Conservation (phyloP, 306 rosid genomes). For the Rosa multiflora region DNA sequence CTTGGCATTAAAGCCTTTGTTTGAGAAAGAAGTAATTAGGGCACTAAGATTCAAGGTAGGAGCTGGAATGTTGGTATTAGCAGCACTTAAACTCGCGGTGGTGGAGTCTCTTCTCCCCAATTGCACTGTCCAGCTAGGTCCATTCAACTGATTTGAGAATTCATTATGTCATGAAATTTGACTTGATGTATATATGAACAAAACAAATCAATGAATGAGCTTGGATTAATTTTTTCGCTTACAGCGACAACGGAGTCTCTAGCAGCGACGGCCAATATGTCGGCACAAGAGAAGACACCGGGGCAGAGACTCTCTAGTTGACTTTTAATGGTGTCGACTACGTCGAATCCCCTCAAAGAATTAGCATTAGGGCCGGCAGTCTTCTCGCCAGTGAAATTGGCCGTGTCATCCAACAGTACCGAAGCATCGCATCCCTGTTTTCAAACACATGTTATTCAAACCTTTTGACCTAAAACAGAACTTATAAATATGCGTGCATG, state of each 20-base stretch:
- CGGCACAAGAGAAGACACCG: constrained; percentile 62
- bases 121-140: constrained; percentile 44
- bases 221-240: constrained; percentile 3
- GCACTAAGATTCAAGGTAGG: constrained; percentile 36
- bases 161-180: background rate
- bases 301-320: constrained; percentile 49
- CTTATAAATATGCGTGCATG: too few relatives aligned
- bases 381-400: constrained; percentile 66
- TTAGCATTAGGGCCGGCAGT: constrained; percentile 47
- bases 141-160: constrained; percentile 47
- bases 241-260: constrained; percentile 65
- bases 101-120: constrained; percentile 79
- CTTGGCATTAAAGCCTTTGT: constrained; percentile 45
- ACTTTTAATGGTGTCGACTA: constrained; percentile 53
- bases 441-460: background rate
- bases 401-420: constrained; percentile 54
- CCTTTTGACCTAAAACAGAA: background rate
- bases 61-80: constrained; percentile 51
- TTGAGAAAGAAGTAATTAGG: constrained; percentile 49
- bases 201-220: background rate
- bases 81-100: constrained; percentile 51
- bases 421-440: constrained; percentile 76
- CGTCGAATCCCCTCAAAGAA: constrained; percentile 56
- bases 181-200: background rate
- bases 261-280: constrained; percentile 57